These are phyloP conservation scores for Cyclotella distinguenda DNA, from an alignment of 108 stramenopile species.

Conservation along the genomic window DNA sequence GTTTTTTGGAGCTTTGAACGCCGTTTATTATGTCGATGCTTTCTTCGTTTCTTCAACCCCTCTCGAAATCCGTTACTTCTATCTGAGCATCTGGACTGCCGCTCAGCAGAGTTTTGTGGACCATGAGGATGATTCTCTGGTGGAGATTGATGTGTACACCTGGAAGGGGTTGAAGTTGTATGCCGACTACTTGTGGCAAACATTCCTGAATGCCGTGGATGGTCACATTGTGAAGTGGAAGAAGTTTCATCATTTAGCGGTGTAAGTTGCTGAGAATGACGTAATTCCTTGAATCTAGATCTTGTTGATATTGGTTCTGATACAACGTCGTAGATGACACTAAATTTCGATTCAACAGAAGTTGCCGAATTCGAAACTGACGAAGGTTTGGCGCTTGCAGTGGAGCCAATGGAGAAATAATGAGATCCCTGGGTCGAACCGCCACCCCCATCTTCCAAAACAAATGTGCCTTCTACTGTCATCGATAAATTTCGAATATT, in stretches of 20 bases:
- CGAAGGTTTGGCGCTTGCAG: background rate
- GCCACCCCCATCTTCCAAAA: slow-evolving; percentile 11
- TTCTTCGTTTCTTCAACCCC: slow-evolving; percentile 19
- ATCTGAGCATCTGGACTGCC: background rate
- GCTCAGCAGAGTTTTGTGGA: too few species aligned
- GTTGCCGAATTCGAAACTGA: background rate
- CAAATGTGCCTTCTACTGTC: slow-evolving; percentile 9
- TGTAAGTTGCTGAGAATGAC: slow-evolving; percentile 6
- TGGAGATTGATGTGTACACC: background rate
- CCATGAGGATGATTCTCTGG: background rate
- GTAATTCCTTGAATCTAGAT: slow-evolving; percentile 21
- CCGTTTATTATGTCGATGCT: slow-evolving; percentile 9
- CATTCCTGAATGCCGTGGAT: background rate
- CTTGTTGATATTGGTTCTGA: slow-evolving; percentile 26
- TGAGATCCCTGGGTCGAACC: background rate
- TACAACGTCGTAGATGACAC: slow-evolving; percentile 7
- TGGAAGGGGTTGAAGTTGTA: background rate
- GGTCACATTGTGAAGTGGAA: too few species aligned
- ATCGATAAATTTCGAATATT: slow-evolving; percentile 18
- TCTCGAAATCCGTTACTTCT: slow-evolving; percentile 7
- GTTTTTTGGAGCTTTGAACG: background rate
- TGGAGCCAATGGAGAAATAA: background rate
- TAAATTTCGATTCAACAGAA: background rate
- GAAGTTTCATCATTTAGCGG: background rate
- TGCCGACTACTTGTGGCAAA: background rate